Evolutionary conservation across 2,329 filamentous ascomycete genomes (phyloP).

Genomic region (Botrytis medusae): DNA sequence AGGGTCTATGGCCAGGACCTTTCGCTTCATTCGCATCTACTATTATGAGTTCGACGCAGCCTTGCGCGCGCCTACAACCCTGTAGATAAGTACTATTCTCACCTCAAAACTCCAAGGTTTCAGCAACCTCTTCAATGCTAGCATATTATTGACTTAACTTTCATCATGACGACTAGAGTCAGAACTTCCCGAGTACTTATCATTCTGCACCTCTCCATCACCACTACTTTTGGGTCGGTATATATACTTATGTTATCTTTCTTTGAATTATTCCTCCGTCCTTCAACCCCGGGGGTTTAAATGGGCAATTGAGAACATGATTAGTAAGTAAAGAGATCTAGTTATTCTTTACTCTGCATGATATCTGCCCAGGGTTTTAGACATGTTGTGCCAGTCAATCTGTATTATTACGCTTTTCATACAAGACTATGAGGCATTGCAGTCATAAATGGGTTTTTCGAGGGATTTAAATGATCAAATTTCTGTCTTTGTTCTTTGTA

Average conservation of each 20-base stretch:
- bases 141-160: background rate
- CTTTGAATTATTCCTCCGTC: background rate
- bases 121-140: background rate
- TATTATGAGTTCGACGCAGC: background rate
- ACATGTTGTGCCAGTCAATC: background rate
- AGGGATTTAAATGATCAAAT: background rate
- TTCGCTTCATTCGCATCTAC: background rate
- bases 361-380: background rate
- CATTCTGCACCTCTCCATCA: background rate
- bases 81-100: background rate
- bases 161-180: background rate
- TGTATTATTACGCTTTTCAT: background rate
- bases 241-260: background rate
- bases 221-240: background rate
- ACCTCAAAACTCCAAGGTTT: background rate
- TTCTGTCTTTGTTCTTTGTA: background rate
- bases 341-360: background rate
- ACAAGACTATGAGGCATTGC: background rate
- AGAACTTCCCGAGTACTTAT: background rate
- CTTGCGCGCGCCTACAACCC: background rate
- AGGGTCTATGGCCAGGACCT: background rate
- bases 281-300: background rate
- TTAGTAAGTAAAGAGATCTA: background rate
- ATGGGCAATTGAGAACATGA: background rate
- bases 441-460: background rate